Percentiles rank a stretch among this genome's conserved stretches.
phyloP scores from a whole-genome alignment of 352 stramenopile genomes.

The Phytopythium ostracodes region DNA sequence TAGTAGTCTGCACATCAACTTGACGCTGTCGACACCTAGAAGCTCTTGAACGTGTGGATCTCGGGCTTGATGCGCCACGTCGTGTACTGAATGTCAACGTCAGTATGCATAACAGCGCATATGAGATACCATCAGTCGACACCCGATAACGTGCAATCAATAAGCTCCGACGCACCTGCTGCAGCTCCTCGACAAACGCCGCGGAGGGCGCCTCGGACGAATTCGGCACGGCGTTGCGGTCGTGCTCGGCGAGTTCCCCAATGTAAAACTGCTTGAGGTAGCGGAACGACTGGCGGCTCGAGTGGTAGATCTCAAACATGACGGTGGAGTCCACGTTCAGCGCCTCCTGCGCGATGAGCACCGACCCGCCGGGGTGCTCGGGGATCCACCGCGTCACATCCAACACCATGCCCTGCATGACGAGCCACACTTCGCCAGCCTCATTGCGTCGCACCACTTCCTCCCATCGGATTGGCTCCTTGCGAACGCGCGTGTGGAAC shows the following conservation, averaged over 20 bases:
- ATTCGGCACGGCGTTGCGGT: conserved; percentile 49
- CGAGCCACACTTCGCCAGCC: conserved; percentile 72
- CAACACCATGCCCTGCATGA: conserved; percentile 89
- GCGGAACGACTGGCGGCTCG: conserved; percentile 87
- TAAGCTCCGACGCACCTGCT: conserved; percentile 28
- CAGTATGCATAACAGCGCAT: conserved; percentile 3
- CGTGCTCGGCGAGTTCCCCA: conserved; percentile 68
- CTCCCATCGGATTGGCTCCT: conserved; percentile 74
- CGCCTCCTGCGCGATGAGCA: conserved; percentile 81
- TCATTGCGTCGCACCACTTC: conserved; percentile 77
- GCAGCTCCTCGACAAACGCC: conserved; percentile 73
- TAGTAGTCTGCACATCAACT: neutral
- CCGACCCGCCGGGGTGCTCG: conserved; percentile 80
- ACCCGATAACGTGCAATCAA: neutral
- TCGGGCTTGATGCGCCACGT: conserved; percentile 68
- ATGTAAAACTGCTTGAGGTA: conserved; percentile 93
- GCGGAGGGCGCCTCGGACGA: conserved; percentile 45
- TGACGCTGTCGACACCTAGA: conserved; percentile 30
- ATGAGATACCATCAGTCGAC: neutral
- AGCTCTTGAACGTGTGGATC: conserved; percentile 73
- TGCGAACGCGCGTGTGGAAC: conserved; percentile 79
- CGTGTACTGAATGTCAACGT: conserved; percentile 47
- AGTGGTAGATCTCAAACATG: conserved; percentile 92
- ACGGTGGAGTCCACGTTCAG: conserved; percentile 87
- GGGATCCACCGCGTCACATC: conserved; percentile 88